Evolutionary conservation across 1,139 yeast genomes (phyloP).

Genomic region (Suhomyces ambrosiae): DNA sequence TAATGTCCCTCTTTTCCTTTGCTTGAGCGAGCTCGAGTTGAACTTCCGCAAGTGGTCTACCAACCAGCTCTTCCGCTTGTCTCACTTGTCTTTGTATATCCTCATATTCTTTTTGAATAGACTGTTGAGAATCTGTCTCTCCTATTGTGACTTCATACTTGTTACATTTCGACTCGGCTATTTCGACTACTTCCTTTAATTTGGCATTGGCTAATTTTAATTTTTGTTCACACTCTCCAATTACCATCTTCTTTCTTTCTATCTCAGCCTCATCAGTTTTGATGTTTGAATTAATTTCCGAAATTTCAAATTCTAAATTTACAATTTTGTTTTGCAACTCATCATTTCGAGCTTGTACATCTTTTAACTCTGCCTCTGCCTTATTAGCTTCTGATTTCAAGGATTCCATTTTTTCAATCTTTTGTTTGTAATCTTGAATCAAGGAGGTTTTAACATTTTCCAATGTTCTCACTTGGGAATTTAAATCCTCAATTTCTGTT

Average conservation of each 20-base stretch:
- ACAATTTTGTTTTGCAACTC: conserved; percentile 10
- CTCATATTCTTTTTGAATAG: conserved; percentile 39
- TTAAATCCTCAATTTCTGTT: conserved; percentile 33
- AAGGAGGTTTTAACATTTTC: conserved; percentile 33
- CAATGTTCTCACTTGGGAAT: conserved; percentile 28
- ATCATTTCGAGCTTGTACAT: conserved; percentile 8
- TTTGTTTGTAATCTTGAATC: conserved; percentile 27
- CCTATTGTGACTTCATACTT: conserved; percentile 32
- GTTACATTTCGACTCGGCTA: conserved; percentile 36
- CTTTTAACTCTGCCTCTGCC: conserved; percentile 12
- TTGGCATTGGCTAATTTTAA: conserved; percentile 21
- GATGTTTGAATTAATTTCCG: conserved; percentile 13
- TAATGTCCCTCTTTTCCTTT: conserved; percentile 30
- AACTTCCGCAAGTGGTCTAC: conserved; percentile 41
- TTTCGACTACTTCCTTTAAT: conserved; percentile 23
- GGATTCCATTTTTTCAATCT: conserved; percentile 13
- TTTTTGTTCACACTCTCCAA: conserved; percentile 18
- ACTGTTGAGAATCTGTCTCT: conserved; percentile 37
- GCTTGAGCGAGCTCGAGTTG: conserved; percentile 33
- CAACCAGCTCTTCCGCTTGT: conserved; percentile 40
- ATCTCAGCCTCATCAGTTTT: conserved; percentile 18
- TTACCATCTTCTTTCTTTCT: conserved; percentile 15
- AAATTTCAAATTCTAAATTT: conserved; percentile 18
- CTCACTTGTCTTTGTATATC: conserved; percentile 35
- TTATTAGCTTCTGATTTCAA: conserved; percentile 14